phyloP scores from a whole-genome alignment of 2,329 filamentous ascomycete species.

The Aspergillaceae sp. region DNA sequence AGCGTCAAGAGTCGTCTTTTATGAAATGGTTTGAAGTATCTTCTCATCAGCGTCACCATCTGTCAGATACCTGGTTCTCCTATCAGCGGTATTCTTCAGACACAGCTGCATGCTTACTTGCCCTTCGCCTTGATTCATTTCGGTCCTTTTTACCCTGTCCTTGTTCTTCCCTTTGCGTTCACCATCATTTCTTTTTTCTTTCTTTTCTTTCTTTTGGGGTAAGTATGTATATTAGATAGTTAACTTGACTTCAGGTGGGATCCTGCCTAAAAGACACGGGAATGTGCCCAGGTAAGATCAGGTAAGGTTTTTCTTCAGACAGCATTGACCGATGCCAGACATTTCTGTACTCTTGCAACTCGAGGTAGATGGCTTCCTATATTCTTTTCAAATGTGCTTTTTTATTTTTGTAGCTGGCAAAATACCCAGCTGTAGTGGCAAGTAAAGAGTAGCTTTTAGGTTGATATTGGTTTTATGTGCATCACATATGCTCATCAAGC shows the following conservation, averaged over 20 bases:
- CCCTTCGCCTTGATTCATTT: slow-evolving; percentile 18
- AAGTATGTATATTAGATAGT: slow-evolving; percentile 39
- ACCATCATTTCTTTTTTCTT: slow-evolving; percentile 20
- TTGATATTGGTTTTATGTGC: slow-evolving; percentile 20
- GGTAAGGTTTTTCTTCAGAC: slow-evolving; percentile 30
- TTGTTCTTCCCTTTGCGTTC: slow-evolving; percentile 16
- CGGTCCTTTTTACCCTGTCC: slow-evolving; percentile 1
- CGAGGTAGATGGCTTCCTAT: slow-evolving; percentile 8
- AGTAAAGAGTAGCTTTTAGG: slow-evolving; percentile 16
- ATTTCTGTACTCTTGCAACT: slow-evolving; percentile 13
- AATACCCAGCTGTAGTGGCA: slow-evolving; percentile 2
- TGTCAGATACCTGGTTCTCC: neutral
- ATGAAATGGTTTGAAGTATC: too few species aligned
- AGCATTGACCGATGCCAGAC: slow-evolving; percentile 18
- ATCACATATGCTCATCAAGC: slow-evolving; percentile 26
- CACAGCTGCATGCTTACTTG: slow-evolving; percentile 4
- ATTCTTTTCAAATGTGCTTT: slow-evolving; percentile 1
- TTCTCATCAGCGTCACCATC: too few species aligned
- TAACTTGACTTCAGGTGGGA: slow-evolving; percentile 13
- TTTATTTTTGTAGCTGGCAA: neutral
- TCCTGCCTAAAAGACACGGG: slow-evolving; percentile 10
- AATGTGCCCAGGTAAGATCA: slow-evolving; percentile 33
- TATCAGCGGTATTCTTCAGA: neutral
- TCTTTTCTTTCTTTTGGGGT: slow-evolving; percentile 23
- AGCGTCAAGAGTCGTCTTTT: neutral